Base-by-base conservation (phyloP, 495 filamentous ascomycete species). In the Pyronema domesticum region DNA sequence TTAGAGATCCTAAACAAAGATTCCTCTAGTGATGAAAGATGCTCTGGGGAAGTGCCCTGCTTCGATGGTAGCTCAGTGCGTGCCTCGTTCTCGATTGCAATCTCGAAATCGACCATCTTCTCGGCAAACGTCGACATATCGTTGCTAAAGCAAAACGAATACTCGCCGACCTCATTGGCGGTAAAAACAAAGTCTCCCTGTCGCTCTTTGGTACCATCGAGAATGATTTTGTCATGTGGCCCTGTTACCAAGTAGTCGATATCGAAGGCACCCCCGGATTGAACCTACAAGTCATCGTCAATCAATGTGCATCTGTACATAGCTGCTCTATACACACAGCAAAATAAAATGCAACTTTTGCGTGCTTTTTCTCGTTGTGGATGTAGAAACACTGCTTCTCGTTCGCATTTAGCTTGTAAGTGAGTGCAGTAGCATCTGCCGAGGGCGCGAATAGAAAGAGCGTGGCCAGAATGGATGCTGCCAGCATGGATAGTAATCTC, bases 151-250 rank as follows among this genome's bases (percentile, higher is more conserved):
- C 93, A 99, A 70, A 96, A 95, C 53, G 78, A 78, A 71, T 96
- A 96, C 62, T 96, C 91, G 46, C 93, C 93, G n/a, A 79, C 58
- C 46, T 94, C 84, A 60, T 84, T 84, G 6, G 91, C 93, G 1
- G 93, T 95, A 68, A 99, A 99, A 37, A 96, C 93, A 60, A 94
- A 95, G 69, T 99, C 93, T 45, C 91, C 91, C 71, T 96, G 91
- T 54, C 91, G 75, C 68, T 99, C 91, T 69, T 94, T 95, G 57
- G 78, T 72, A 47, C 86, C 91, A 56, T 94, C 85, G 61, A 95
- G 68, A 49, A 99, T 83, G 52, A 83, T 70, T 68, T 84, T 89
- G 47, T 82, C 80, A 58, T 78, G 78, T 13, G 93, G 93, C 18
- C 86, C 91, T 7, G 76, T 76, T 46, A 96, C 89, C 58, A 76